These are phyloP conservation scores for Ophiostoma sp. DNA, from an alignment of 2,329 filamentous ascomycete species.

Conservation along the genomic window DNA sequence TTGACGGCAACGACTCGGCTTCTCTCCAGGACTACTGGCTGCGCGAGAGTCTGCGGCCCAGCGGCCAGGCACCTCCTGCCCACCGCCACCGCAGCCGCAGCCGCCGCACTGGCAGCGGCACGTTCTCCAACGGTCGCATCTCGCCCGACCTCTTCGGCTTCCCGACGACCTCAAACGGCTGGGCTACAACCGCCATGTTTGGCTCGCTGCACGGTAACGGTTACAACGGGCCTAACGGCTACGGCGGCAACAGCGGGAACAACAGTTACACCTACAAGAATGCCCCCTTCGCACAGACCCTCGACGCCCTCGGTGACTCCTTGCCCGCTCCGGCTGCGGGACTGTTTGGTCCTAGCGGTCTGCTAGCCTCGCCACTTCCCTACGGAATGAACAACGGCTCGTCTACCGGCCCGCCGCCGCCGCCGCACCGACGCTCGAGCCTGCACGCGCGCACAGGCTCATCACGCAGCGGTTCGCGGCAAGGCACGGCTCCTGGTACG, in stretches of 20 bases:
- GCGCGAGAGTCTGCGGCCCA: constrained; percentile 46
- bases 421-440: constrained; percentile 50
- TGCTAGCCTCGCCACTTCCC: constrained; percentile 31
- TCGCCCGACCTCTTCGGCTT: constrained; percentile 54
- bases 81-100: constrained; percentile 4
- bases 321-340: constrained; percentile 39
- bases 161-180: constrained; percentile 37
- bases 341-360: constrained; percentile 34
- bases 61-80: constrained; percentile 26
- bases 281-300: constrained; percentile 32
- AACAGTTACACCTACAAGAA: constrained; percentile 9
- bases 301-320: constrained; percentile 44
- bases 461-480: constrained; percentile 23
- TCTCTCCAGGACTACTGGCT: constrained; percentile 54
- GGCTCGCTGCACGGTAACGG: constrained; percentile 37
- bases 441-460: constrained; percentile 43
- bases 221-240: constrained; percentile 28
- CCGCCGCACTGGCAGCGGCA: constrained; percentile 3
- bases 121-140: constrained; percentile 26
- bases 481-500: constrained; percentile 24
- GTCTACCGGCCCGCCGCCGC: constrained; percentile 38
- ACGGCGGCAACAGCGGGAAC: neutral
- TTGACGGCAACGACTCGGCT: constrained; percentile 42
- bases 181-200: constrained; percentile 47
- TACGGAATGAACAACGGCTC: constrained; percentile 22